Evolutionary conservation across 805 yeast species (phyloP), one percentile per base, ranked within the genome.

Genomic region (Phaffomyces antillensis): DNA sequence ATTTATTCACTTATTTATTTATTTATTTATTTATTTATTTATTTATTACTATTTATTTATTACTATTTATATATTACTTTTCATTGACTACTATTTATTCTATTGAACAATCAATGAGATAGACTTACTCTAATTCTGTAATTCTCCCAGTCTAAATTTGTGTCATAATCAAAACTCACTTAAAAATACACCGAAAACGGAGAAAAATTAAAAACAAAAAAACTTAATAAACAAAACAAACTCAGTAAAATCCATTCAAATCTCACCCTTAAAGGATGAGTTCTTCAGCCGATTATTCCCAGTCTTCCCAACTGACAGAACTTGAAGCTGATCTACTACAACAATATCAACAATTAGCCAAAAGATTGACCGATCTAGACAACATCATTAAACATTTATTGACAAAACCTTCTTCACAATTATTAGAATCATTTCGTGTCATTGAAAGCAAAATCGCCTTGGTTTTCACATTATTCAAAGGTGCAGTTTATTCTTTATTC

Each of bases 401-500:
- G 47, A 48, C 51, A 36, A 44, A 37, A 7, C 59, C 63, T 41
- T 48, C 55, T 2, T 52, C 56, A 15, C 68, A 70, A 40, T 61
- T 75, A 18, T 52, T 73, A 23, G 77, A 74, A 32, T 75, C 76
- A 49, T 60, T 83, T 51, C 68, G 87, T 26, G 74, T 69, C 23
- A 69, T 83, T 42, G 90, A 83, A 53, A 69, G 76, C 49, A 81
- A 81, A 51, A 68, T 79, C 12, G 81, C 83, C 1, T 61, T 82
- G 42, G 83, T 83, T 5, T 79, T 79, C 41, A 82, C 88, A 1
- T 60, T 81, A 37, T 73, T 83, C 61, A 79, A 81, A 51, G 82
- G 85, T 5, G 83, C 88, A 4, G 86, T 83, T 5, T 83, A 83
- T 56, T 75, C 82, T 16, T 64, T 83, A 42, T 75, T 79, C 45